phyloP scores from a whole-genome alignment of 2,329 filamentous ascomycete species.

The Fusarium sp. region DNA sequence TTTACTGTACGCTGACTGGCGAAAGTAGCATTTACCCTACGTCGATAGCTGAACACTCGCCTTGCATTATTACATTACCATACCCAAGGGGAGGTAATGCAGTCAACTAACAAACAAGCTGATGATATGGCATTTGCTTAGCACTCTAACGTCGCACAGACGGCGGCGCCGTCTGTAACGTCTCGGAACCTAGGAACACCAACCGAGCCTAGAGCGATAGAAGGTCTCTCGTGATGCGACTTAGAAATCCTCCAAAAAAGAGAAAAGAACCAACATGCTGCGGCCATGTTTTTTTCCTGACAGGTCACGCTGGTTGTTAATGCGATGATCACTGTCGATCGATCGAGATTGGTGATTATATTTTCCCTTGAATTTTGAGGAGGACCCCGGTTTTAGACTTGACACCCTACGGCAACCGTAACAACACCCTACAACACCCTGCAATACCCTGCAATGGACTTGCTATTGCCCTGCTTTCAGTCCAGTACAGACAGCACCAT shows the following conservation, averaged over 20 bases:
- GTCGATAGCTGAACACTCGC: neutral
- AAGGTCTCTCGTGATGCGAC: slow-evolving; percentile 33
- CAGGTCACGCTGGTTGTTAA: slow-evolving; percentile 31
- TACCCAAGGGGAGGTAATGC: neutral
- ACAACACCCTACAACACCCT: neutral
- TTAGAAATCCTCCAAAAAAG: slow-evolving; percentile 3
- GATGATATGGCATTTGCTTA: neutral
- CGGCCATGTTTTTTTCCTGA: slow-evolving; percentile 28
- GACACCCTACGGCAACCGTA: slow-evolving; percentile 4
- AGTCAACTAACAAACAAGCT: too few relatives aligned
- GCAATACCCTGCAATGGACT: too few relatives aligned
- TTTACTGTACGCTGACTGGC: neutral
- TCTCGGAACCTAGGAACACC: slow-evolving; percentile 25
- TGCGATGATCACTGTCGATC: slow-evolving; percentile 40
- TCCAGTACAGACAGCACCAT: too few relatives aligned
- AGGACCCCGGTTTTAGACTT: slow-evolving; percentile 7
- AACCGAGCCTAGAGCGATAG: slow-evolving; percentile 19
- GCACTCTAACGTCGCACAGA: slow-evolving; percentile 2
- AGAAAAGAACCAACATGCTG: slow-evolving; percentile 25
- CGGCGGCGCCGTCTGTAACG: slow-evolving; percentile 1
- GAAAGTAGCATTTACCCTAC: slow-evolving; percentile 24
- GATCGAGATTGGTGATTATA: slow-evolving; percentile 41
- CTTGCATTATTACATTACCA: neutral
- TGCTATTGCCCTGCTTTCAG: too few relatives aligned
- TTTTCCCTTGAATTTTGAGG: neutral